phyloP scores from a whole-genome alignment of 2,329 filamentous ascomycete species.

The Cladosporium oxysporum region DNA sequence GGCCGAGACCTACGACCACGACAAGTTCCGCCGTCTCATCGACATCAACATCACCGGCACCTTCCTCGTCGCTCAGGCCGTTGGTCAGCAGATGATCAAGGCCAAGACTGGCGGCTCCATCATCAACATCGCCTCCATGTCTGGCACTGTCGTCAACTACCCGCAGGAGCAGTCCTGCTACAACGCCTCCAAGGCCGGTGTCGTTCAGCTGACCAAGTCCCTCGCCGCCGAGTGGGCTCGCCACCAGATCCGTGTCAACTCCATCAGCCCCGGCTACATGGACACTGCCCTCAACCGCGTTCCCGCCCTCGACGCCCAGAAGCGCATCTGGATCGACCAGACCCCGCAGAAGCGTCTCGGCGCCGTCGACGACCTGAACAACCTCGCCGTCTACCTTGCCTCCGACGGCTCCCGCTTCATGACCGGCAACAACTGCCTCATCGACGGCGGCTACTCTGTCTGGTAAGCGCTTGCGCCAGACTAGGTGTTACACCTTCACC shows the following conservation, averaged over 20 bases:
- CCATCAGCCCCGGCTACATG: slow-evolving; percentile 84
- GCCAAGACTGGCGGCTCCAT: slow-evolving; percentile 70
- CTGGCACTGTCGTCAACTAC: slow-evolving; percentile 47
- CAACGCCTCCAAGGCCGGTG: slow-evolving; percentile 80
- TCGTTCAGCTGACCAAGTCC: slow-evolving; percentile 76
- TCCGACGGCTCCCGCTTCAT: slow-evolving; percentile 73
- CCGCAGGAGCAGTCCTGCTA: slow-evolving; percentile 79
- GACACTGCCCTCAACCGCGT: slow-evolving; percentile 80
- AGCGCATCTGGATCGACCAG: slow-evolving; percentile 75
- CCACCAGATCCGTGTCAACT: slow-evolving; percentile 78
- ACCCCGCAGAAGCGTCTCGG: slow-evolving; percentile 75
- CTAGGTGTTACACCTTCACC: background rate
- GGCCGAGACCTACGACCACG: slow-evolving; percentile 72
- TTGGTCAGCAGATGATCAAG: slow-evolving; percentile 64
- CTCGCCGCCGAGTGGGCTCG: slow-evolving; percentile 84
- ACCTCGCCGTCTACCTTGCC: slow-evolving; percentile 73
- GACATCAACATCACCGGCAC: slow-evolving; percentile 82
- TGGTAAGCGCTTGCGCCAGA: slow-evolving; percentile 38
- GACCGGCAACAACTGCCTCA: slow-evolving; percentile 73
- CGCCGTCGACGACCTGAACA: slow-evolving; percentile 74
- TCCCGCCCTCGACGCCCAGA: slow-evolving; percentile 75
- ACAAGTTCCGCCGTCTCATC: slow-evolving; percentile 76
- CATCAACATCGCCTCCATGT: slow-evolving; percentile 71
- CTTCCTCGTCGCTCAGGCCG: slow-evolving; percentile 70
- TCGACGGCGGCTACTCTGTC: slow-evolving; percentile 70